phyloP scores from a whole-genome alignment of 1,284 basidiomycete genomes.

The Cystobasidium slooffiae region DNA sequence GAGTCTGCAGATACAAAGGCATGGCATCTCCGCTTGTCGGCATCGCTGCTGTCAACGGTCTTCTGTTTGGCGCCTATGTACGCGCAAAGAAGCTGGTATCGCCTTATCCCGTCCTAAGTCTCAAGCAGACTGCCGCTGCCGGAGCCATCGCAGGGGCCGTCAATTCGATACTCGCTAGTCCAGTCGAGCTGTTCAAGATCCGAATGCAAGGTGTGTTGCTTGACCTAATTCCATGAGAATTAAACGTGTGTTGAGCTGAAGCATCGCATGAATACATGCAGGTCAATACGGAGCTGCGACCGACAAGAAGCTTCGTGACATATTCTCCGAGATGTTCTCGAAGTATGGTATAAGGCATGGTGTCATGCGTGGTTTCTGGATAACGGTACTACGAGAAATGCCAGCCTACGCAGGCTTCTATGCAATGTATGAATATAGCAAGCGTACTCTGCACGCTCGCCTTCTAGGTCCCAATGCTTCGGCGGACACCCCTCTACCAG shows the following conservation, averaged over 20 bases:
- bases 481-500: constrained; percentile 65
- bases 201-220: constrained; percentile 33
- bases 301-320: constrained; percentile 74
- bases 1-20: constrained; percentile 60
- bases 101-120: constrained; percentile 78
- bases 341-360: constrained; percentile 82
- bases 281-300: constrained; percentile 60
- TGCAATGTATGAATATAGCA: constrained; percentile 85
- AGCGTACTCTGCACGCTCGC: constrained; percentile 69
- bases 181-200: constrained; percentile 65
- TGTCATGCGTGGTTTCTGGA: constrained; percentile 96
- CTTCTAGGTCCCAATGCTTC: constrained; percentile 61
- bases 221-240: background rate
- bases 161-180: constrained; percentile 85
- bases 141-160: constrained; percentile 88
- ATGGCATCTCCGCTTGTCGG: constrained; percentile 90
- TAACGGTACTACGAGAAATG: constrained; percentile 90
- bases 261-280: background rate
- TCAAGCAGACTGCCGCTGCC: constrained; percentile 78
- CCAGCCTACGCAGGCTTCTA: constrained; percentile 83
- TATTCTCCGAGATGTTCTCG: constrained; percentile 80
- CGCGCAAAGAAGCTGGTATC: constrained; percentile 79
- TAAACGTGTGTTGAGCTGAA: background rate
- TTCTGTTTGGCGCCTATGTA: constrained; percentile 89
- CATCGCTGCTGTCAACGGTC: constrained; percentile 94